Conservation (phyloP, 208 protist genomes). For the Balamuthia mandrillaris region DNA sequence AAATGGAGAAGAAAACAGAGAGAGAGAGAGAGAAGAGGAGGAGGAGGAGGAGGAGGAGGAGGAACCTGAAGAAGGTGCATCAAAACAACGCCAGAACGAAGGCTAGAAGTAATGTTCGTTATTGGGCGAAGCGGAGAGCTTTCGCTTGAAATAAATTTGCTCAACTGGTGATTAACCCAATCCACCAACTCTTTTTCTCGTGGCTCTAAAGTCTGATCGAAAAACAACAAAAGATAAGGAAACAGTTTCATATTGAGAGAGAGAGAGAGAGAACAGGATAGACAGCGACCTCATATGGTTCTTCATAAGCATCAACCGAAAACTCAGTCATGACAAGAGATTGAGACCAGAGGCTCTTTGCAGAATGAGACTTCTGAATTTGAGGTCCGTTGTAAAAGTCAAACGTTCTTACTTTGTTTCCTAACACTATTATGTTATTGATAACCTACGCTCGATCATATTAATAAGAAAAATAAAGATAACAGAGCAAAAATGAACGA, state of each 20-base stretch:
- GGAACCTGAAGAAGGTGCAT: not conserved
- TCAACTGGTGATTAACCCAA: conserved; percentile 3
- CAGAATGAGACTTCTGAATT: not conserved
- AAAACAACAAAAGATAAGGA: too few relatives aligned
- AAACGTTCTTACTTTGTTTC: conserved; percentile 3
- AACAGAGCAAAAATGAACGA: too few relatives aligned
- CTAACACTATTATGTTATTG: conserved; percentile 8
- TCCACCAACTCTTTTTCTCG: conserved; percentile 15
- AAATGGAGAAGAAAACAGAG: not conserved
- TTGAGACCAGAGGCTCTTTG: conserved; percentile 14
- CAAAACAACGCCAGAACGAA: not conserved
- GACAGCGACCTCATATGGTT: too few relatives aligned
- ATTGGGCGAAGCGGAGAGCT: not conserved
- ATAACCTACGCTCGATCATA: not conserved
- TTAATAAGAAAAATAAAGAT: too few relatives aligned
- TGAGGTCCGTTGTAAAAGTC: not conserved
- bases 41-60: not conserved
- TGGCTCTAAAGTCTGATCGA: not conserved
- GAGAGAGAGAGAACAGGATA: too few relatives aligned
- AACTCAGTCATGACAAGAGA: conserved; percentile 26
- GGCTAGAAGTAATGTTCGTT: not conserved
- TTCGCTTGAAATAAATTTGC: not conserved
- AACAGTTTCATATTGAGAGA: too few relatives aligned
- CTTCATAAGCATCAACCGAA: not conserved
- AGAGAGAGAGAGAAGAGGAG: not conserved